These are phyloP conservation scores for Dictyostelium brefeldianum DNA, from an alignment of 78 protist species.

Conservation along the genomic window DNA sequence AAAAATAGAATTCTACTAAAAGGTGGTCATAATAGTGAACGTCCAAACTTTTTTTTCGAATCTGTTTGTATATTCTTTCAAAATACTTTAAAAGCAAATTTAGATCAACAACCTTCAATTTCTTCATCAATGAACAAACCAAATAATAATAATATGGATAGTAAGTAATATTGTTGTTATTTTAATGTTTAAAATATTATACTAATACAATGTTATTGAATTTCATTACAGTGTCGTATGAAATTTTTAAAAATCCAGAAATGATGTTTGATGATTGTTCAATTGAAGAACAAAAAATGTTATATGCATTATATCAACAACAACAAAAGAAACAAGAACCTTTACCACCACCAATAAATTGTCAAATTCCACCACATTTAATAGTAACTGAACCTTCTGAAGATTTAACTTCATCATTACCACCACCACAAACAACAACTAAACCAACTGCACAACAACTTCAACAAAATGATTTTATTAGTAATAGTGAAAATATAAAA, in stretches of 20 bases:
- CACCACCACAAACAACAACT: constrained; percentile 16
- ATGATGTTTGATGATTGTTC: constrained; percentile 21
- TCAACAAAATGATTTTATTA: constrained; percentile 6
- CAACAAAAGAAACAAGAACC: neutral
- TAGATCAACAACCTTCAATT: neutral
- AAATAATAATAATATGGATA: no score
- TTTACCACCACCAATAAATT: constrained; percentile 12
- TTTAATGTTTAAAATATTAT: neutral
- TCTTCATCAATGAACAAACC: neutral
- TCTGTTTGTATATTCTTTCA: constrained; percentile 86
- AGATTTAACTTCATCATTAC: neutral
- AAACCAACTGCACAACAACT: constrained; percentile 20
- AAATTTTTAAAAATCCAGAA: constrained; percentile 7
- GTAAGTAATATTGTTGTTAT: neutral
- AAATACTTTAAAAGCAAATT: constrained; percentile 63
- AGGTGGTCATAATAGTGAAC: constrained; percentile 88
- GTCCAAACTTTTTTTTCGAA: constrained; percentile 86
- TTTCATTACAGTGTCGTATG: neutral
- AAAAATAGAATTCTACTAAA: constrained; percentile 81
- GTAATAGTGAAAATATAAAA: constrained; percentile 7
- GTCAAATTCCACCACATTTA: constrained; percentile 16
- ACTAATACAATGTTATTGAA: neutral
- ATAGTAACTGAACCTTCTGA: constrained; percentile 5
- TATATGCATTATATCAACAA: constrained; percentile 23
- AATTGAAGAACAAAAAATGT: constrained; percentile 8